Evolutionary conservation across 2,329 filamentous ascomycete species (phyloP), one percentile per base, ranked within the genome.

Genomic region (Plenodomus lindquistii): DNA sequence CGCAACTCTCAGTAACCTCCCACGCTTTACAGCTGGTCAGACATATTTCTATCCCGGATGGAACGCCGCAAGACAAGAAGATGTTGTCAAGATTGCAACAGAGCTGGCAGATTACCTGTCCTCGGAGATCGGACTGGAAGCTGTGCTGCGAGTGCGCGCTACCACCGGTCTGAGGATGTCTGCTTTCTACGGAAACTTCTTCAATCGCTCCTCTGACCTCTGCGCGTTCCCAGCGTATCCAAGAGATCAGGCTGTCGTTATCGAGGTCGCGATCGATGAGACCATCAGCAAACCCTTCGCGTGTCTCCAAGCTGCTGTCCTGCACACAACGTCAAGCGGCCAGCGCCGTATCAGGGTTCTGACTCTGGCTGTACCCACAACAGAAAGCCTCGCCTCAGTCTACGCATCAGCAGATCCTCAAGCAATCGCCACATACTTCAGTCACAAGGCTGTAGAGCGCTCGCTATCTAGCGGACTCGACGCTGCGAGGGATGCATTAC

Each of bases 161-260:
- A 97, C 92, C 2, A 97, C 92, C 19, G 94, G 94, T 43, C 77
- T 99, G 50, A 86, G 94, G 44, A 97, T 97, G 89, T 96, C 87
- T 77, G 92, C 93, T 2, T 99, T 99, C 76, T 99, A 97, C 73
- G 94, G 94, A 60, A 99, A 99, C 78, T 99, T 99, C 76, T 99
- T 99, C 81, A 99, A 97, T 79, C 85, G 94, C 62, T 96, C 91
- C 70, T 97, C 92, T 15, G 94, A 99, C 76, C 84, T 99, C 24
- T 97, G 94, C 72, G 94, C 94, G 11, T 99, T 99, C 81, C 94
- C 94, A 1, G 92, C 94, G 0, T 97, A 99, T 79, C 94, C 94
- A 24, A 87, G 94, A 69, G 94, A 99, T 66, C 94, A 99, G 73
- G 91, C 89, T 55, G 97, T 97, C 69, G 94, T 97, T 37, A 93